Conservation (phyloP, 164 flowering plant genomes). For the Stephania japonica region DNA sequence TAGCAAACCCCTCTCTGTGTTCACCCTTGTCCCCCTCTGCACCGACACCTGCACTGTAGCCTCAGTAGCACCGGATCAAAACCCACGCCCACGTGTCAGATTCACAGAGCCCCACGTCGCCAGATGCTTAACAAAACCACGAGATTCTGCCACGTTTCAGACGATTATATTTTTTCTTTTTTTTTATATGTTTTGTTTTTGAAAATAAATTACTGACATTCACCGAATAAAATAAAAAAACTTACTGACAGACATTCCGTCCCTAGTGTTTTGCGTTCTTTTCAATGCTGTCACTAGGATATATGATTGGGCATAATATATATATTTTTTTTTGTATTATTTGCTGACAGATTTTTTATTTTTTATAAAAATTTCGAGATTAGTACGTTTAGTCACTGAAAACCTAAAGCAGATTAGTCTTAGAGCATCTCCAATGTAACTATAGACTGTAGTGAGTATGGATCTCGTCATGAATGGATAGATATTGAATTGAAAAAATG, state of each 20-base stretch:
- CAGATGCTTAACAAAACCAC: neutral
- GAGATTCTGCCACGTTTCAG: neutral
- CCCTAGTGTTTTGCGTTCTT: neutral
- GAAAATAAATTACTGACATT: neutral
- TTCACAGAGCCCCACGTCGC: neutral
- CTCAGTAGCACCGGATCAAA: neutral
- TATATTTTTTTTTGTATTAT: neutral
- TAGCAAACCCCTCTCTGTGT: neutral
- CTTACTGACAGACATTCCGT: too few species aligned
- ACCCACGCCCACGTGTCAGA: neutral
- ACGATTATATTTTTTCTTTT: too few species aligned
- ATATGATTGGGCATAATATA: conserved; percentile 5
- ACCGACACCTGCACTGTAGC: neutral
- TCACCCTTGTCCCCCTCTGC: conserved; percentile 7
- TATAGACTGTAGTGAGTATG: too few species aligned
- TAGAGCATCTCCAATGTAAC: too few species aligned
- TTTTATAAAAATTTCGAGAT: too few species aligned
- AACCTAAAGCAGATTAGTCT: too few species aligned
- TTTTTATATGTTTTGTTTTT: neutral
- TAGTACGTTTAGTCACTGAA: too few species aligned
- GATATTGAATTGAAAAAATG: too few species aligned
- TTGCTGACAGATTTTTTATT: neutral
- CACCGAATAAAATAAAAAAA: too few species aligned
- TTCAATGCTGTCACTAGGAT: neutral
- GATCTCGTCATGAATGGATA: too few species aligned